phyloP scores from a whole-genome alignment of 257 asterid genomes.

The Penstemon davidsonii region DNA sequence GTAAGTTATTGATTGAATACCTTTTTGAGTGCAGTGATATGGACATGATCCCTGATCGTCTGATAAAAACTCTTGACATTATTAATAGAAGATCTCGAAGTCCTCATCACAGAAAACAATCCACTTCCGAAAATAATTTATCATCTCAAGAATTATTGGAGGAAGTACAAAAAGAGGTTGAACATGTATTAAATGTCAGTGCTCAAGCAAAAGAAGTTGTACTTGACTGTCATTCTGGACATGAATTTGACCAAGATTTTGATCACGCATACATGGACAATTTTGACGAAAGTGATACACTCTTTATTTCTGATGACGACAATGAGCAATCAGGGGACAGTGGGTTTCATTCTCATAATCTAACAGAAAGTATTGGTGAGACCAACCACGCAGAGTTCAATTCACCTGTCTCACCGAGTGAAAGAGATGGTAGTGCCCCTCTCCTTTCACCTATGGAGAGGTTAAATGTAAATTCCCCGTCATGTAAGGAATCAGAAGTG shows the following conservation, averaged over 20 bases:
- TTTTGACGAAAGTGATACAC: constrained; percentile 39
- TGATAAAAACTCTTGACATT: constrained; percentile 47
- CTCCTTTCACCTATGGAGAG: constrained; percentile 30
- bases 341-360: constrained; percentile 29
- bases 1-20: constrained; percentile 60
- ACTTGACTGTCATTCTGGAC: constrained; percentile 48
- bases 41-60: constrained; percentile 55
- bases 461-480: constrained; percentile 28
- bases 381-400: constrained; percentile 30
- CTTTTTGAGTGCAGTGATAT: constrained; percentile 78
- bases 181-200: constrained; percentile 55
- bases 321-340: constrained; percentile 28
- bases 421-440: constrained; percentile 31
- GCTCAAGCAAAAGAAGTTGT: constrained; percentile 81
- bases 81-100: constrained; percentile 43
- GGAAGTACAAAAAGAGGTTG: constrained; percentile 57
- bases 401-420: constrained; percentile 33
- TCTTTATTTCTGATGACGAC: constrained; percentile 33
- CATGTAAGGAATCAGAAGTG: constrained; percentile 34
- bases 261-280: constrained; percentile 63
- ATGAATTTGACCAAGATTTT: constrained; percentile 65
- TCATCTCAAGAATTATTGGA: constrained; percentile 36
- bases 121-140: constrained; percentile 18
- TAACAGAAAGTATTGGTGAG: constrained; percentile 70
- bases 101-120: constrained; percentile 16